Conservation (phyloP, 2,329 filamentous ascomycete genomes). For the Cladophialophora chaetospira region DNA sequence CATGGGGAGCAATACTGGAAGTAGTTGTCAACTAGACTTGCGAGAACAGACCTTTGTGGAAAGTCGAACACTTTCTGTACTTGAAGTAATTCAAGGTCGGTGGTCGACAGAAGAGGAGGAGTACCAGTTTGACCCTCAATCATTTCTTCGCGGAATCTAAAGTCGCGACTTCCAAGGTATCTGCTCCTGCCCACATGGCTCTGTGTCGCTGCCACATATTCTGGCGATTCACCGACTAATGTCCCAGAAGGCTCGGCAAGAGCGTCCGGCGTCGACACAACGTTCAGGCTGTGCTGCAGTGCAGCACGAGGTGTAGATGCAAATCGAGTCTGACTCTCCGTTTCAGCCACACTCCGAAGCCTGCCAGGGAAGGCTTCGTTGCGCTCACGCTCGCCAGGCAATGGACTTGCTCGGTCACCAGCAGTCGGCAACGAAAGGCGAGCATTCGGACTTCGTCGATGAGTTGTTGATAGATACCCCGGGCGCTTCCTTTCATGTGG, state of each 20-base stretch:
- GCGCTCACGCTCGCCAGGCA: not conserved
- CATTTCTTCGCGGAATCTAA: slow-evolving; percentile 19
- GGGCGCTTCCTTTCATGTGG: slow-evolving; percentile 18
- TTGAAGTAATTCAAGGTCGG: slow-evolving; percentile 9
- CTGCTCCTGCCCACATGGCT: slow-evolving; percentile 18
- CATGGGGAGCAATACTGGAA: slow-evolving; percentile 18
- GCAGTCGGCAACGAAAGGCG: not conserved
- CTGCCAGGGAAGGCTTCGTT: not conserved
- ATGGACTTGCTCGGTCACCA: not conserved
- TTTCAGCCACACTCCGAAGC: not conserved
- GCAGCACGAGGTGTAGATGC: not conserved
- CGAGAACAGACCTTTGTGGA: slow-evolving; percentile 12
- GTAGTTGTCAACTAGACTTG: slow-evolving; percentile 16
- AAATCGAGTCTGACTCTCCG: not conserved
- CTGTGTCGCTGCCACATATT: slow-evolving; percentile 16
- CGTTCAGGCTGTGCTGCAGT: not conserved
- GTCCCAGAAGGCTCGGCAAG: not conserved
- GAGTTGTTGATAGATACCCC: slow-evolving; percentile 3
- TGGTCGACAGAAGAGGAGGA: not conserved
- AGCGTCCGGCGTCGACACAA: not conserved
- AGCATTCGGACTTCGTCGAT: not conserved
- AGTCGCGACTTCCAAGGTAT: slow-evolving; percentile 10
- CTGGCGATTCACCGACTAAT: not conserved
- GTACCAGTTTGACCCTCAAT: not conserved
- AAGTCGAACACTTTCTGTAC: slow-evolving; percentile 15